Conservation (phyloP, 1,284 basidiomycete species). For the Quambalaria eucalypti region DNA sequence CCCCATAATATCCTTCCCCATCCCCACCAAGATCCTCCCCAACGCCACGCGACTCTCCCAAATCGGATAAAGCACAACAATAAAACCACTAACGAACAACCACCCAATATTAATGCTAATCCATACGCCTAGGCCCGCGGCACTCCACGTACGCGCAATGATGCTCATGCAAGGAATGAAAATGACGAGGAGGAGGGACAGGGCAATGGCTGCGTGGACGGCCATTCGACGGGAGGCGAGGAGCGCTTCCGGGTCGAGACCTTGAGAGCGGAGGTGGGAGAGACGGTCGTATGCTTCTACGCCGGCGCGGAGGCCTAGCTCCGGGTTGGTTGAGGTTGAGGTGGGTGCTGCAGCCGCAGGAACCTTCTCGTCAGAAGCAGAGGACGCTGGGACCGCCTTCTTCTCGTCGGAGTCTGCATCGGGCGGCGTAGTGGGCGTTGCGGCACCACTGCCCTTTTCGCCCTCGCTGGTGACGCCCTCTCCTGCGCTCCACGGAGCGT, state of each 20-base stretch:
- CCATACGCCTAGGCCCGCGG: constrained; percentile 37
- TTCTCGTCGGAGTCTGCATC: constrained; percentile 9
- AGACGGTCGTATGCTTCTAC: not conserved
- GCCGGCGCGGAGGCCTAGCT: not conserved
- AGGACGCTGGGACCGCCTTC: not conserved
- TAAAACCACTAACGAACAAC: constrained; percentile 61
- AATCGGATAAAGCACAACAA: constrained; percentile 72
- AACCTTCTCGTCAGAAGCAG: not conserved
- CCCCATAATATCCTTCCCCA: constrained; percentile 48
- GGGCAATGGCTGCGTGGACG: constrained; percentile 16
- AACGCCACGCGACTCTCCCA: constrained; percentile 70
- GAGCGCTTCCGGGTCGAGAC: constrained; percentile 28
- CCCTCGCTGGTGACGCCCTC: not conserved
- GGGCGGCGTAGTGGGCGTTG: not conserved
- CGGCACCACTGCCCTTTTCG: not conserved
- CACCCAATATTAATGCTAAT: constrained; percentile 60
- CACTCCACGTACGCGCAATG: constrained; percentile 25
- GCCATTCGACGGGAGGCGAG: constrained; percentile 15
- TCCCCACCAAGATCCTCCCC: constrained; percentile 55
- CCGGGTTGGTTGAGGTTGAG: constrained; percentile 5
- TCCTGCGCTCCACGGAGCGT: constrained; percentile 17
- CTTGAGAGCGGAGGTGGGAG: constrained; percentile 13
- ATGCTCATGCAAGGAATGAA: constrained; percentile 32
- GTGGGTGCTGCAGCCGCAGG: too few relatives aligned
- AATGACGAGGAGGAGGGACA: constrained; percentile 27